A percentile compares a stretch with the other conserved stretches of the same genome.
Conservation (phyloP, 2,329 filamentous ascomycete genomes). For the Metarhizium guizhouense region DNA sequence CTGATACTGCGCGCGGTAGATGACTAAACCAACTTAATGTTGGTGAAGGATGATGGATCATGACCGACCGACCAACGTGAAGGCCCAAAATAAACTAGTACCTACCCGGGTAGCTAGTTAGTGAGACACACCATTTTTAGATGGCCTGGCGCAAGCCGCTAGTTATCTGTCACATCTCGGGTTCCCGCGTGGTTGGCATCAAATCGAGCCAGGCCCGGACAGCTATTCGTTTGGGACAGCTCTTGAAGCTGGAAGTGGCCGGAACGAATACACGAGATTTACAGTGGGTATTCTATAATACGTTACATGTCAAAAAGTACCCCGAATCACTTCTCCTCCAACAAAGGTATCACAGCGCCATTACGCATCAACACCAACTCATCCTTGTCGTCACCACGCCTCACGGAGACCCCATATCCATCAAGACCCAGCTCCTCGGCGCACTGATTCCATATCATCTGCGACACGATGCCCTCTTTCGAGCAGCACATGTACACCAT, state of each 20-base stretch:
- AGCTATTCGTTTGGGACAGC: too few species aligned
- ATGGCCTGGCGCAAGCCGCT: too few species aligned
- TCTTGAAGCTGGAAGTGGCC: too few species aligned
- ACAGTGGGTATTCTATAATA: neutral
- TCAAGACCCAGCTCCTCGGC: conserved; percentile 55
- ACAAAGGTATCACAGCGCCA: conserved; percentile 27
- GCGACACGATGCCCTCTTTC: conserved; percentile 46
- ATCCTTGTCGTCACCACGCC: conserved; percentile 24
- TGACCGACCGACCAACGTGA: too few species aligned
- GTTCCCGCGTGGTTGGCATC: conserved; percentile 14
- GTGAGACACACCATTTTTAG: too few species aligned
- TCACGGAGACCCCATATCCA: conserved; percentile 44
- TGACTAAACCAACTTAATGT: too few species aligned
- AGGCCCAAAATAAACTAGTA: too few species aligned
- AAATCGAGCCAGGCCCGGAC: conserved; percentile 8
- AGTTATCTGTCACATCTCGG: too few species aligned
- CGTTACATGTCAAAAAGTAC: neutral
- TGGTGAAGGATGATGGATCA: too few species aligned
- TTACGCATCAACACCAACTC: conserved; percentile 43
- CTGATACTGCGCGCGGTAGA: too few species aligned
- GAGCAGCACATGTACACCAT: conserved; percentile 63
- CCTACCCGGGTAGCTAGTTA: too few species aligned
- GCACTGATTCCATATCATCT: conserved; percentile 64
- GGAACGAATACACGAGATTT: too few species aligned
- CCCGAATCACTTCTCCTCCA: neutral